Conservation (phyloP, 306 rosid species). For the Mucuna pruriens region DNA sequence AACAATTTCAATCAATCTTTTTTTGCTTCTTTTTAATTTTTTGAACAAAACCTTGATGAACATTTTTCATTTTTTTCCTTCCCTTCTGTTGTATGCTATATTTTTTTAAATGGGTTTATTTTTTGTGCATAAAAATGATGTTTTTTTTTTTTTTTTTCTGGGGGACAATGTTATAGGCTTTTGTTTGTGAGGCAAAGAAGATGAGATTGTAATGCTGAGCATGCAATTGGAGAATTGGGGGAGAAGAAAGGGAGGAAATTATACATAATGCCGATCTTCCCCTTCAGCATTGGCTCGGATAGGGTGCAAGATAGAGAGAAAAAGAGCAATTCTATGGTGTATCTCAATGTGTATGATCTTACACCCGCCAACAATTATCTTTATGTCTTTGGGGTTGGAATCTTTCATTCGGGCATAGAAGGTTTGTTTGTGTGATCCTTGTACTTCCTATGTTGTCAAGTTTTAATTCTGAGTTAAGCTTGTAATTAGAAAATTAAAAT, state of each 20-base stretch:
- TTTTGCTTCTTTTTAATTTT: not conserved
- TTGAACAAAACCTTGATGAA: slow-evolving; percentile 4
- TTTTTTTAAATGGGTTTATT: not conserved
- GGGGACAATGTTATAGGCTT: slow-evolving; percentile 22
- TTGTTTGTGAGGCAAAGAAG: slow-evolving; percentile 36
- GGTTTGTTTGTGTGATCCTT: slow-evolving; percentile 44
- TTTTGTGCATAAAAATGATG: not conserved
- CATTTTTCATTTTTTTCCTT: not conserved
- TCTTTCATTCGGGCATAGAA: slow-evolving; percentile 95
- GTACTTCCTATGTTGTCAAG: not conserved
- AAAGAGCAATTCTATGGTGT: slow-evolving; percentile 52
- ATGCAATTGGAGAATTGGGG: slow-evolving; percentile 37
- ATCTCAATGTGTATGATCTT: slow-evolving; percentile 92
- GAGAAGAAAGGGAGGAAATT: slow-evolving; percentile 38
- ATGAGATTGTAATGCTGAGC: slow-evolving; percentile 48
- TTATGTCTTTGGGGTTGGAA: slow-evolving; percentile 81
- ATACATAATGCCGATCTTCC: slow-evolving; percentile 64
- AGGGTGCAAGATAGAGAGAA: slow-evolving; percentile 45
- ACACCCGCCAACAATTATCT: slow-evolving; percentile 87
- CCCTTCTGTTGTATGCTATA: not conserved
- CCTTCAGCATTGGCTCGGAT: slow-evolving; percentile 37
- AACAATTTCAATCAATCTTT: slow-evolving; percentile 13
- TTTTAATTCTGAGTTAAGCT: slow-evolving; percentile 3
- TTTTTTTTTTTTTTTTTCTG: not conserved
- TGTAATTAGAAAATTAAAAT: not conserved